phyloP scores from a whole-genome alignment of 2,329 filamentous ascomycete genomes.

The Fusarium sp. region DNA sequence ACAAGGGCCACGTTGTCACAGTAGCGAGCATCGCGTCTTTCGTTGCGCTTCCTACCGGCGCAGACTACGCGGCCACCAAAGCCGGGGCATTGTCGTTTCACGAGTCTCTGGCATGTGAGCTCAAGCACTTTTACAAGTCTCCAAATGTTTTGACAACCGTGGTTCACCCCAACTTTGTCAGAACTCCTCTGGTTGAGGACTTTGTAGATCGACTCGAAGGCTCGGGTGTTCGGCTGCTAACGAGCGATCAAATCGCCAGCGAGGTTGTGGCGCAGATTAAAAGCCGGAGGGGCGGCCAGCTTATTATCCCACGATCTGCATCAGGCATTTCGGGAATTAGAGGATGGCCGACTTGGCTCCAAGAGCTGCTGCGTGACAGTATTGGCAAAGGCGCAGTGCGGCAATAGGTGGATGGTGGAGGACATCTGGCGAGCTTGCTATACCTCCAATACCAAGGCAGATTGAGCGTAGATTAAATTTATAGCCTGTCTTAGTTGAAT shows the following conservation, averaged over 20 bases:
- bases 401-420: neutral
- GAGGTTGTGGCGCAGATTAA: conserved; percentile 63
- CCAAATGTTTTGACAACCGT: conserved; percentile 75
- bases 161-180: conserved; percentile 71
- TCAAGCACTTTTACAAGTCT: conserved; percentile 72
- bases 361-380: conserved; percentile 53
- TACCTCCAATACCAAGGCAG: neutral
- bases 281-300: conserved; percentile 60
- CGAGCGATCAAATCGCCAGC: conserved; percentile 56
- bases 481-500: too few species aligned
- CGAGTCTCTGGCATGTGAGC: conserved; percentile 72
- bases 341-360: conserved; percentile 59
- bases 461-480: neutral
- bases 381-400: conserved; percentile 35
- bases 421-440: neutral
- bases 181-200: conserved; percentile 61
- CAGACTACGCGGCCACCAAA: conserved; percentile 78
- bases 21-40: conserved; percentile 78
- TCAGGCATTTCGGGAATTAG: conserved; percentile 53
- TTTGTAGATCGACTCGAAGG: conserved; percentile 48
- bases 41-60: conserved; percentile 71
- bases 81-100: conserved; percentile 77
- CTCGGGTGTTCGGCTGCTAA: conserved; percentile 51
- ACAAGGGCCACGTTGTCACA: conserved; percentile 82
- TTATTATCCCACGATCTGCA: conserved; percentile 59